phyloP scores from a whole-genome alignment of 176 grass and related monocot genomes.

The Carex kokanica region DNA sequence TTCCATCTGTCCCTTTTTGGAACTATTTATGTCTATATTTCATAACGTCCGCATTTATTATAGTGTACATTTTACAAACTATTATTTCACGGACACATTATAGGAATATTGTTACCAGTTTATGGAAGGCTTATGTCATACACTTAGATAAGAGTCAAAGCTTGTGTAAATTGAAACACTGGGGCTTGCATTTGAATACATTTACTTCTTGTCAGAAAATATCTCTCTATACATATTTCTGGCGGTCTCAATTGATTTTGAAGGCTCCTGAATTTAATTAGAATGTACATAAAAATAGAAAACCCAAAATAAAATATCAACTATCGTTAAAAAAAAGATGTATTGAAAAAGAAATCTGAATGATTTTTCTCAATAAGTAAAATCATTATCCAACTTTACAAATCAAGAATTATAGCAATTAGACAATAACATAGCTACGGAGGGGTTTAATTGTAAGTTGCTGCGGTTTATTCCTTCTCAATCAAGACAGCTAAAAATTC shows the following conservation, averaged over 20 bases:
- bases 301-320: no score
- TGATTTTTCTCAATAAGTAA: no score
- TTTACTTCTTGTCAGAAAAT: neutral
- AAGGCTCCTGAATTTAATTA: neutral
- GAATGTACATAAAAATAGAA: neutral
- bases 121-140: neutral
- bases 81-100: neutral
- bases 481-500: neutral
- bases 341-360: no score
- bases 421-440: neutral
- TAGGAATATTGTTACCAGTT: neutral
- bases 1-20: neutral
- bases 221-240: neutral
- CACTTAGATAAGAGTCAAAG: neutral
- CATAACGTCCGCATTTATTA: neutral
- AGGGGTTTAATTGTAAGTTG: neutral
- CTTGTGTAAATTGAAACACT: neutral
- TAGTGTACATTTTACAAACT: neutral
- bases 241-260: neutral
- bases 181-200: neutral
- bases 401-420: neutral
- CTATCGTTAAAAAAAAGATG: no score
- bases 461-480: neutral
- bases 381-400: neutral
- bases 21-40: neutral